Conservation (phyloP, 2,329 filamentous ascomycete species). For the Parascedosporium putredinis region DNA sequence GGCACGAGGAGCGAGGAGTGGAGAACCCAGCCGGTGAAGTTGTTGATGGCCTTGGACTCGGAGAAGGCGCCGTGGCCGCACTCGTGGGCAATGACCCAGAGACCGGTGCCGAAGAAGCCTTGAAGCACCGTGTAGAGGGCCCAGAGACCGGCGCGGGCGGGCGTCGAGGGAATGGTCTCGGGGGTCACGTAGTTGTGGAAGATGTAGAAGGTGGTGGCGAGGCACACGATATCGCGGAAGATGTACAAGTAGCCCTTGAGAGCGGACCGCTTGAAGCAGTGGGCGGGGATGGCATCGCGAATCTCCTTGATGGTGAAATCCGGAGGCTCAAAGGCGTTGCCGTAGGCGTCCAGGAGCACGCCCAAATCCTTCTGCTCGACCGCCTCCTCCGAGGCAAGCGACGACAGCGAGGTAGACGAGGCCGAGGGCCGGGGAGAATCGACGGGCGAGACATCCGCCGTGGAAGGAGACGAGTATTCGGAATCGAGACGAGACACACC, state of each 20-base stretch:
- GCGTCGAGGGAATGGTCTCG: constrained; percentile 62
- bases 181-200: constrained; percentile 87
- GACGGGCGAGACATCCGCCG: constrained; percentile 44
- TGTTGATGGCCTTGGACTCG: constrained; percentile 79
- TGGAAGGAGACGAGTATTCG: constrained; percentile 12
- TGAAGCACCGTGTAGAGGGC: constrained; percentile 66
- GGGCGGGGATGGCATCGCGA: constrained; percentile 90
- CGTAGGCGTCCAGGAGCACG: constrained; percentile 80
- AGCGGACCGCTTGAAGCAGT: constrained; percentile 87
- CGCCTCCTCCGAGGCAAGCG: constrained; percentile 57
- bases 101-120: constrained; percentile 53
- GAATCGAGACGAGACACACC: constrained; percentile 20
- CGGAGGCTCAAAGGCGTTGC: constrained; percentile 86
- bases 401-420: constrained; percentile 88
- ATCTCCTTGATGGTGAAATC: constrained; percentile 98
- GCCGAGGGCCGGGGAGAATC: constrained; percentile 54
- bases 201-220: constrained; percentile 71
- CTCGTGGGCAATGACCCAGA: constrained; percentile 64
- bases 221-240: constrained; percentile 62
- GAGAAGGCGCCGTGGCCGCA: constrained; percentile 85
- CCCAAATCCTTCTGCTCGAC: constrained; percentile 37
- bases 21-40: constrained; percentile 82
- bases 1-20: constrained; percentile 86
- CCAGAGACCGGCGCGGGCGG: constrained; percentile 56
- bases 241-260: constrained; percentile 71